Percentiles rank a stretch among this genome's conserved stretches.
phyloP scores from a whole-genome alignment of 805 yeast genomes.

The Sugiyamaella smithiae region DNA sequence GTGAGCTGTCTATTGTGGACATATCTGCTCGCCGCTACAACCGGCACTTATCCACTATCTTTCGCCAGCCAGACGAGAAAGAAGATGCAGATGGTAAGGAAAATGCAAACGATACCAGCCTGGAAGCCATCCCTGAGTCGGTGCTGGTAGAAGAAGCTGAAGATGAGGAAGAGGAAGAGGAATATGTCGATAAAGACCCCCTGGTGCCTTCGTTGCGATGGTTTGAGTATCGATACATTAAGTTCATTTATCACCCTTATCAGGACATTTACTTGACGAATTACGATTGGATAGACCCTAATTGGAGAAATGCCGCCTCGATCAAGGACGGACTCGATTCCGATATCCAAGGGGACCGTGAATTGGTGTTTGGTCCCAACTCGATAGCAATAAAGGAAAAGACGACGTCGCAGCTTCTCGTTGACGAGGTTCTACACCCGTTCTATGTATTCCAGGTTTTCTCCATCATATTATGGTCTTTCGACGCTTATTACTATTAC shows the following conservation, averaged over 20 bases:
- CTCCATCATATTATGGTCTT: constrained; percentile 85
- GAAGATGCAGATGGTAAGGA: constrained; percentile 13
- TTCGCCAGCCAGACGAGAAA: constrained; percentile 18
- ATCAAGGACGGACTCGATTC: constrained; percentile 64
- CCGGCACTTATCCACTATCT: constrained; percentile 46
- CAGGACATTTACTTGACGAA: constrained; percentile 84
- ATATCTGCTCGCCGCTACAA: constrained; percentile 63
- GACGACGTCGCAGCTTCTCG: constrained; percentile 56
- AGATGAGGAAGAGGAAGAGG: constrained; percentile 17
- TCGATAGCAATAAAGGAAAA: constrained; percentile 74
- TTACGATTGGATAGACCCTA: constrained; percentile 78
- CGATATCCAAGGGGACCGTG: constrained; percentile 64
- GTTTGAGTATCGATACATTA: constrained; percentile 80
- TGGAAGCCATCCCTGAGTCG: neutral
- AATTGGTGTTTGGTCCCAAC: constrained; percentile 73
- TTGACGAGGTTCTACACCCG: constrained; percentile 91
- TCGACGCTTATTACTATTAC: constrained; percentile 89
- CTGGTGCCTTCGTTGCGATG: constrained; percentile 65
- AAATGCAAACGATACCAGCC: neutral
- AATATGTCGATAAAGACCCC: constrained; percentile 51
- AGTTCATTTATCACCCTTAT: constrained; percentile 77
- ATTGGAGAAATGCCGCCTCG: constrained; percentile 63
- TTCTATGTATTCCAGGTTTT: constrained; percentile 93
- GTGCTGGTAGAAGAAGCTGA: neutral
- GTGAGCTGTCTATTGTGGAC: constrained; percentile 64